A percentile compares a stretch with the other conserved stretches of the same genome.
Evolutionary conservation across 179 eudicot species (phyloP).

Genomic region (Kewa caespitosa): DNA sequence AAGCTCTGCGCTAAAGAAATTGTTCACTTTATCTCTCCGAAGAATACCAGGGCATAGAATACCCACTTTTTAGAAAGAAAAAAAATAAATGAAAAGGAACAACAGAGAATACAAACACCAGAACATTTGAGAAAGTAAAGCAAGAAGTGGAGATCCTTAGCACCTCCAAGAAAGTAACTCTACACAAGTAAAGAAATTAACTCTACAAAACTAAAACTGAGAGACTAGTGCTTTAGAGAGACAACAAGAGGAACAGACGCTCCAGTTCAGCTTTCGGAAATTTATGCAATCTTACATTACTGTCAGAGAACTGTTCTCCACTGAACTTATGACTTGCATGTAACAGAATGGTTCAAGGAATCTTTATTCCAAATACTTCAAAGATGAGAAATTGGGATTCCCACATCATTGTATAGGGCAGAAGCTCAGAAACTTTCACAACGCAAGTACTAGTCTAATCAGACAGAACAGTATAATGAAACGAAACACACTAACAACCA

Average conservation of each 20-base stretch:
- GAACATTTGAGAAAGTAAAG: background rate
- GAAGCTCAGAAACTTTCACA: background rate
- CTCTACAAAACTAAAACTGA: too few relatives aligned
- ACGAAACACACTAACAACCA: constrained; percentile 20
- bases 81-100: too few relatives aligned
- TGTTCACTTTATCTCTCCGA: too few relatives aligned
- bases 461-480: background rate
- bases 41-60: too few relatives aligned
- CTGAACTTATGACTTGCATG: background rate
- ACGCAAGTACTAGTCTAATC: background rate
- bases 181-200: background rate
- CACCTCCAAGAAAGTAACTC: background rate
- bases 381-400: background rate
- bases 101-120: background rate
- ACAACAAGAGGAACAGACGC: background rate
- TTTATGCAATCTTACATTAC: background rate
- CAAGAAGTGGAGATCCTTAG: background rate
- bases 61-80: too few relatives aligned
- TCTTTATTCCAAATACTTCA: background rate
- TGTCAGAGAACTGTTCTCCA: background rate
- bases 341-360: too few relatives aligned
- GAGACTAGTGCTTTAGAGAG: background rate
- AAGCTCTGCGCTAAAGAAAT: too few relatives aligned
- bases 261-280: background rate
- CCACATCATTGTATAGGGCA: background rate